A percentile compares a stretch with the other conserved stretches of the same genome.
phyloP scores from a whole-genome alignment of 1,139 yeast species.

The Magnusiomyces suaveolens region DNA sequence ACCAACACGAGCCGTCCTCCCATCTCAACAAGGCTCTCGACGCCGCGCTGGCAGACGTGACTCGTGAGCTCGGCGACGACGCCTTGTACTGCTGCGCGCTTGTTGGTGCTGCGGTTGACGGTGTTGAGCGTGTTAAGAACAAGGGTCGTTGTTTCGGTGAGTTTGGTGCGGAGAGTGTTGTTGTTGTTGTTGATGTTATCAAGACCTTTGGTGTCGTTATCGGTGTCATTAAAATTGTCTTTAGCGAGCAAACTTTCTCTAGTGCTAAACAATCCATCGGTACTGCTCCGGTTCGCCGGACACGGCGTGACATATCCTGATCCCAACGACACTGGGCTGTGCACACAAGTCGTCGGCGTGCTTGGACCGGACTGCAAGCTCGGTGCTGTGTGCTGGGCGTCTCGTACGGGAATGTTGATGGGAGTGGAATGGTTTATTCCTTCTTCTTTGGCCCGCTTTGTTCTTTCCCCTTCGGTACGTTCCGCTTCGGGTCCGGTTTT shows the following conservation, averaged over 20 bases:
- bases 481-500: too few relatives aligned
- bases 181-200: neutral
- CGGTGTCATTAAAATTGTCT: neutral
- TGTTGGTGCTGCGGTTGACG: conserved; percentile 3
- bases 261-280: too few relatives aligned
- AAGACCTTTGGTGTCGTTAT: neutral
- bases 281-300: too few relatives aligned
- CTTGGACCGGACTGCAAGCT: too few relatives aligned
- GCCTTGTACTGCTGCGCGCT: conserved; percentile 4
- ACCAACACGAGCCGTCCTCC: neutral
- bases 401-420: too few relatives aligned
- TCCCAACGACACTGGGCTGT: too few relatives aligned
- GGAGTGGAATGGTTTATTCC: too few relatives aligned
- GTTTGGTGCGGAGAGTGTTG: neutral
- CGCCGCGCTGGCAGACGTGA: neutral
- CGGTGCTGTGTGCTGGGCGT: too few relatives aligned
- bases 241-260: neutral
- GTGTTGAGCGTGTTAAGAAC: neutral
- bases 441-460: too few relatives aligned
- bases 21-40: neutral
- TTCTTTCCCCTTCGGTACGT: too few relatives aligned
- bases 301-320: too few relatives aligned
- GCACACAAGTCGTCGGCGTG: too few relatives aligned
- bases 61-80: neutral
- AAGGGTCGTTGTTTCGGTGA: neutral